phyloP scores from a whole-genome alignment of 208 protist genomes.

The Acanthamoeba royreba region DNA sequence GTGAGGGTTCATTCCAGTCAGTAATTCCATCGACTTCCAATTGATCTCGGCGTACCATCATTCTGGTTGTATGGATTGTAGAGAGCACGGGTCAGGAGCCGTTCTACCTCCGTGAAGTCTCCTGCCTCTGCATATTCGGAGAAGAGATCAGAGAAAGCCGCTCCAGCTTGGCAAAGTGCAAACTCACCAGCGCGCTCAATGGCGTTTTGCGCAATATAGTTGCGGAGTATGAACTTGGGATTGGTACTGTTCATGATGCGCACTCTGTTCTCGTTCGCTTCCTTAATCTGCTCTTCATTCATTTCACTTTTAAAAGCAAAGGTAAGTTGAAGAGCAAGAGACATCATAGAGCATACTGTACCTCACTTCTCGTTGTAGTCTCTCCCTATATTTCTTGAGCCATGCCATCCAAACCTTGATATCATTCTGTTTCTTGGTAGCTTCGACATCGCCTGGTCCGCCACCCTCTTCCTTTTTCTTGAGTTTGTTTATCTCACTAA shows the following conservation, averaged over 20 bases:
- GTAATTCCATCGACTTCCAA: neutral
- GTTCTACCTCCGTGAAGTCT: neutral
- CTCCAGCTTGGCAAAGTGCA: neutral
- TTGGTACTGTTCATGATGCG: conserved; percentile 23
- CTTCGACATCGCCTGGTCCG: neutral
- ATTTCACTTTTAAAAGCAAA: neutral
- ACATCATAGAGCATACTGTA: neutral
- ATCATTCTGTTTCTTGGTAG: neutral
- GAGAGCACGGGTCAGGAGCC: neutral
- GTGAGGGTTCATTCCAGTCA: neutral
- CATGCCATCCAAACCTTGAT: neutral
- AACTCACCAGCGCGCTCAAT: conserved; percentile 38
- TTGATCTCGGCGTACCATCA: neutral
- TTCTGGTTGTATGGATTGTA: neutral
- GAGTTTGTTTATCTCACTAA: conserved; percentile 18
- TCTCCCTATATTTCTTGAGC: neutral
- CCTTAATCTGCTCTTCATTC: neutral
- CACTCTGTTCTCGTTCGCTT: neutral
- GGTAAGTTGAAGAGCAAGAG: neutral
- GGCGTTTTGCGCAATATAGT: conserved; percentile 39
- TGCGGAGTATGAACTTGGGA: conserved; percentile 44
- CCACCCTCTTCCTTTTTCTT: neutral
- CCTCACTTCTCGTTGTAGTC: neutral
- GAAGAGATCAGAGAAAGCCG: neutral
- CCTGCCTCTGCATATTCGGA: neutral